Conservation (phyloP, 2,329 filamentous ascomycete species). For the Truncatella angustata region DNA sequence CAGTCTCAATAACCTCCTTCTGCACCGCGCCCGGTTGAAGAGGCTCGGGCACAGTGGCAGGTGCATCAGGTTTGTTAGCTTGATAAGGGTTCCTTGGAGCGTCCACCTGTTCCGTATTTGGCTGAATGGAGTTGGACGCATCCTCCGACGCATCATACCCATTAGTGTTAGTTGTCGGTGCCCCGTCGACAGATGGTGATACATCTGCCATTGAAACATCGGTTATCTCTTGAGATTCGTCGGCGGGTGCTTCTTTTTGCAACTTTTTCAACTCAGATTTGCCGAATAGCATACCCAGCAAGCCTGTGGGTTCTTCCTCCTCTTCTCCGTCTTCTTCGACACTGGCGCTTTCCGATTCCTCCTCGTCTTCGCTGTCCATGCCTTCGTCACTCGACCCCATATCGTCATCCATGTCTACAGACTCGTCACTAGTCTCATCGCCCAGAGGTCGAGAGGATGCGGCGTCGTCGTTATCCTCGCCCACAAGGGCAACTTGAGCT, state of each 20-base stretch:
- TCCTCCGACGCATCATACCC: neutral
- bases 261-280: conserved; percentile 57
- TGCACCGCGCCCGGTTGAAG: conserved; percentile 20
- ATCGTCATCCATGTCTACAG: conserved; percentile 68
- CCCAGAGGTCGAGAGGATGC: conserved; percentile 17
- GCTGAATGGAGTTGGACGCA: no score
- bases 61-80: conserved; percentile 17
- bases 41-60: conserved; percentile 15
- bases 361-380: conserved; percentile 46
- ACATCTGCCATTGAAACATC: conserved; percentile 35
- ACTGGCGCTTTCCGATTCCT: conserved; percentile 37
- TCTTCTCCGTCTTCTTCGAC: no score
- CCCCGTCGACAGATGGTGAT: conserved; percentile 10
- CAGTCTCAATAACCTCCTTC: conserved; percentile 21
- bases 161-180: neutral
- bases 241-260: conserved; percentile 35
- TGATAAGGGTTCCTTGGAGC: conserved; percentile 14
- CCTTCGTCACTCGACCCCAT: conserved; percentile 54
- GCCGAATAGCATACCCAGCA: conserved; percentile 58
- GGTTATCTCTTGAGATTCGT: conserved; percentile 17
- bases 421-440: conserved; percentile 61
- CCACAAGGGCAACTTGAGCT: conserved; percentile 21
- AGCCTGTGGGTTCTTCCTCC: conserved; percentile 42
- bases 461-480: conserved; percentile 22
- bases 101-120: neutral